phyloP scores from a whole-genome alignment of 176 grass and related monocot genomes.

The Oryza glaberrima region DNA sequence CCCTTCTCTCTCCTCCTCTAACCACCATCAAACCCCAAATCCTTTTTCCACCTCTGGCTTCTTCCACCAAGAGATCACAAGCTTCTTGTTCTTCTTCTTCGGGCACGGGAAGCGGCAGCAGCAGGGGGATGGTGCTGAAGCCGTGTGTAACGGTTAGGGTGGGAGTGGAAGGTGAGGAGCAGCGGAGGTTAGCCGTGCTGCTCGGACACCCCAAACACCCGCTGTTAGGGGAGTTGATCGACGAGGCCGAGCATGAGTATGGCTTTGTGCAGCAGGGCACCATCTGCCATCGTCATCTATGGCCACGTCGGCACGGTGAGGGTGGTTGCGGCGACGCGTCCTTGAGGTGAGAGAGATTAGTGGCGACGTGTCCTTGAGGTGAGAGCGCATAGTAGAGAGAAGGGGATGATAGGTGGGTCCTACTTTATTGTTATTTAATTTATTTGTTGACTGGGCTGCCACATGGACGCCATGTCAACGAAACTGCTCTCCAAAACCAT shows the following conservation, averaged over 20 bases:
- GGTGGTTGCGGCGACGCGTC: too few relatives aligned
- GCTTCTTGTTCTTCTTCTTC: not conserved
- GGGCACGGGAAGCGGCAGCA: slow-evolving; percentile 23
- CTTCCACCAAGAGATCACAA: too few relatives aligned
- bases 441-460: too few relatives aligned
- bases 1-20: slow-evolving; percentile 47
- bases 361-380: too few relatives aligned
- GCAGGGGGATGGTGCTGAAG: slow-evolving; percentile 25
- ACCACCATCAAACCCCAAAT: not conserved
- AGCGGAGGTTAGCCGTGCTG: slow-evolving; percentile 72
- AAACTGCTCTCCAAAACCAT: too few relatives aligned
- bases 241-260: slow-evolving; percentile 78
- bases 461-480: too few relatives aligned
- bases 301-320: too few relatives aligned
- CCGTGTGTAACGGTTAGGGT: slow-evolving; percentile 73
- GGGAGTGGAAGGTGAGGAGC: slow-evolving; percentile 70
- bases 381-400: too few relatives aligned
- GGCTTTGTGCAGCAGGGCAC: slow-evolving; percentile 73
- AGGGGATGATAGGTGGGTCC: too few relatives aligned
- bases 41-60: not conserved
- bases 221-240: slow-evolving; percentile 73
- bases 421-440: too few relatives aligned
- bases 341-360: too few relatives aligned
- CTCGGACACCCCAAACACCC: slow-evolving; percentile 81
- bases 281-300: slow-evolving; percentile 51